phyloP scores from a whole-genome alignment of 1,139 yeast species.

The Kluyveromyces marxianus region DNA sequence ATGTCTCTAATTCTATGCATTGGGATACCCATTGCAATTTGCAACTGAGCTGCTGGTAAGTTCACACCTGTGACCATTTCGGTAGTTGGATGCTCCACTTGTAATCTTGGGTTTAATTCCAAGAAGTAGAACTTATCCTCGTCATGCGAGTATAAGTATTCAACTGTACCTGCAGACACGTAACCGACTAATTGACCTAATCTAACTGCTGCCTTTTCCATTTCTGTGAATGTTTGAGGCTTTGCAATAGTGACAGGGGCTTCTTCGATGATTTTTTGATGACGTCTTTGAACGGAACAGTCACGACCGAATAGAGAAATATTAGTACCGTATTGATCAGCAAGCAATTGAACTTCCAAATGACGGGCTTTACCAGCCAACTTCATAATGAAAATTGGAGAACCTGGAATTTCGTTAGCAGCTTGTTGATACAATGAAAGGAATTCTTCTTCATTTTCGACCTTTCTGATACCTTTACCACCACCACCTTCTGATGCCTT shows the following conservation, averaged over 20 bases:
- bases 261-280: slow-evolving; percentile 92
- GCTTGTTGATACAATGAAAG: slow-evolving; percentile 73
- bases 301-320: slow-evolving; percentile 93
- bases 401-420: slow-evolving; percentile 90
- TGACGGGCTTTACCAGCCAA: slow-evolving; percentile 94
- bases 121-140: slow-evolving; percentile 93
- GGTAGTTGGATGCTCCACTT: slow-evolving; percentile 98
- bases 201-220: slow-evolving; percentile 97
- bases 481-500: slow-evolving; percentile 99
- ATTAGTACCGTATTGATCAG: slow-evolving; percentile 93
- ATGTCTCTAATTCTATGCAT: slow-evolving; percentile 91
- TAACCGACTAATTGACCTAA: slow-evolving; percentile 94
- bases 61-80: slow-evolving; percentile 99
- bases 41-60: slow-evolving; percentile 95
- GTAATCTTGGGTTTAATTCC: slow-evolving; percentile 95
- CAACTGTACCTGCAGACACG: slow-evolving; percentile 98
- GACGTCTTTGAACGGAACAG: slow-evolving; percentile 96
- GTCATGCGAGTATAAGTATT: slow-evolving; percentile 85
- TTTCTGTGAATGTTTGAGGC: slow-evolving; percentile 72
- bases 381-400: slow-evolving; percentile 91
- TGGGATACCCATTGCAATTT: slow-evolving; percentile 98
- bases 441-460: slow-evolving; percentile 69
- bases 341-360: slow-evolving; percentile 87
- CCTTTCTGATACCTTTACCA: slow-evolving; percentile 96
- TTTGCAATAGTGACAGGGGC: slow-evolving; percentile 95